These are phyloP conservation scores for Licmophora abbreviata DNA, from an alignment of 108 stramenopile species.

Conservation along the genomic window DNA sequence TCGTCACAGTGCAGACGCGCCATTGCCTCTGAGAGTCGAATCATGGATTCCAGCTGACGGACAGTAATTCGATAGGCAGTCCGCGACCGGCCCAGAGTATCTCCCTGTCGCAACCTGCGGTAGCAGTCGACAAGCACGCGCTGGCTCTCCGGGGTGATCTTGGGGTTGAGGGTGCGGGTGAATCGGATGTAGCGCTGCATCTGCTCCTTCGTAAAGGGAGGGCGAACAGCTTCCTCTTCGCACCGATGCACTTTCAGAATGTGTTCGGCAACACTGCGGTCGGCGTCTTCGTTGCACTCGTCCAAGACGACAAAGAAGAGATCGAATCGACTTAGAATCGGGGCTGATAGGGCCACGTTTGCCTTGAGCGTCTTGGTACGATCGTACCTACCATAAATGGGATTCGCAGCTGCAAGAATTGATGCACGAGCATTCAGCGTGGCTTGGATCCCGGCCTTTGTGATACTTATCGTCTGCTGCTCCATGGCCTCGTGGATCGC, in stretches of 20 bases:
- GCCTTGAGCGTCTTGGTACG: slow-evolving; percentile 92
- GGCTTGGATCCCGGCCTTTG: slow-evolving; percentile 99
- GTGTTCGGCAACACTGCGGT: slow-evolving; percentile 90
- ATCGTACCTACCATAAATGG: slow-evolving; percentile 98
- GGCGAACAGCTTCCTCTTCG: slow-evolving; percentile 46
- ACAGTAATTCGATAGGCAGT: slow-evolving; percentile 99
- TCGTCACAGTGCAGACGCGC: slow-evolving; percentile 92
- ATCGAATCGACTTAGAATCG: slow-evolving; percentile 98
- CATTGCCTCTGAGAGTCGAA: slow-evolving; percentile 95
- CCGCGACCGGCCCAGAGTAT: slow-evolving; percentile 85
- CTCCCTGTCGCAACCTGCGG: slow-evolving; percentile 90
- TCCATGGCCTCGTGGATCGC: slow-evolving; percentile 98
- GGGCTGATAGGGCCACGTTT: slow-evolving; percentile 92
- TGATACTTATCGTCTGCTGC: slow-evolving; percentile 99
- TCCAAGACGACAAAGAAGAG: slow-evolving; percentile 98
- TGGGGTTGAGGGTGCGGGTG: slow-evolving; percentile 86
- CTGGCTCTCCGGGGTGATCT: slow-evolving; percentile 76
- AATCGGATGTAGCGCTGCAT: slow-evolving; percentile 94
- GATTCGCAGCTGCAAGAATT: slow-evolving; percentile 99
- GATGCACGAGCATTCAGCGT: slow-evolving; percentile 97
- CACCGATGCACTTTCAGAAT: slow-evolving; percentile 91
- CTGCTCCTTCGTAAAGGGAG: slow-evolving; percentile 83
- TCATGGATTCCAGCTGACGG: slow-evolving; percentile 96
- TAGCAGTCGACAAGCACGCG: slow-evolving; percentile 94
- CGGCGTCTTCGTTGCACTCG: slow-evolving; percentile 91